Percentiles rank a stretch among this genome's conserved stretches.
Evolutionary conservation across 129 eudicot species (phyloP).

Genomic region (Calendula officinalis): DNA sequence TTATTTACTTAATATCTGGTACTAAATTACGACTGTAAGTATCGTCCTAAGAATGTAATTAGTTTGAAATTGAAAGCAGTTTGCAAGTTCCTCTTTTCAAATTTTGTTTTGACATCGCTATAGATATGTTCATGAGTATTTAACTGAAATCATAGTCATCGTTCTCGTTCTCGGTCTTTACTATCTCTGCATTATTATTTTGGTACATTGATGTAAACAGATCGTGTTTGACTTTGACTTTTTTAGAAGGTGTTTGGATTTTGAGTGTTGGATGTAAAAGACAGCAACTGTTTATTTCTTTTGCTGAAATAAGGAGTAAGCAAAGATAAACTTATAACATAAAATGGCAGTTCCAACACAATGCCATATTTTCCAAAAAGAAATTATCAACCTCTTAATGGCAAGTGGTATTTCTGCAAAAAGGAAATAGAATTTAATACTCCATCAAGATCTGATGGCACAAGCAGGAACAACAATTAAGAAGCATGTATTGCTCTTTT

Average conservation of each 20-base stretch:
- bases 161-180: constrained; percentile 22
- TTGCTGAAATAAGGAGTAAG: constrained; percentile 16
- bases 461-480: constrained; percentile 47
- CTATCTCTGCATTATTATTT: background rate
- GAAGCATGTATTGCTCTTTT: constrained; percentile 55
- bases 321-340: constrained; percentile 13
- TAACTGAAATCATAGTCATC: background rate
- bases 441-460: constrained; percentile 81
- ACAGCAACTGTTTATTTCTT: background rate
- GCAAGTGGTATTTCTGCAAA: constrained; percentile 52
- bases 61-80: background rate
- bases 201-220: constrained; percentile 9
- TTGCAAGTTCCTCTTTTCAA: background rate
- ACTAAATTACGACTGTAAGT: background rate
- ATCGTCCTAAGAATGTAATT: background rate
- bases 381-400: constrained; percentile 24
- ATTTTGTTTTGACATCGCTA: background rate
- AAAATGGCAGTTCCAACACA: constrained; percentile 41
- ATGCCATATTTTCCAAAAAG: constrained; percentile 31
- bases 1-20: background rate
- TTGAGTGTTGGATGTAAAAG: no score
- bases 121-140: background rate
- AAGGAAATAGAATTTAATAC: constrained; percentile 57
- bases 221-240: background rate
- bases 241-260: background rate